phyloP scores from a whole-genome alignment of 257 asterid genomes.

The Primulina eburnea region DNA sequence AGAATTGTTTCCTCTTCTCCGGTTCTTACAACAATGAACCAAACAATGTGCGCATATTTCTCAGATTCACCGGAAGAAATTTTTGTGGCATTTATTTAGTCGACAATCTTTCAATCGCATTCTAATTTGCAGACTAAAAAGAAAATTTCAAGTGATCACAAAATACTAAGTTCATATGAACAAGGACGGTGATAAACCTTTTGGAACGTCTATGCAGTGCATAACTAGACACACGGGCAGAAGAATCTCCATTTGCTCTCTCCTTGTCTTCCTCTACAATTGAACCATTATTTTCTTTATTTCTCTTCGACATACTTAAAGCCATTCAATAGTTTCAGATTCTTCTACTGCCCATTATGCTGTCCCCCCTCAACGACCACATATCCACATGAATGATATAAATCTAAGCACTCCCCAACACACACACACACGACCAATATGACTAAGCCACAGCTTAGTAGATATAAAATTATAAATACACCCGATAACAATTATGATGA shows the following conservation, averaged over 20 bases:
- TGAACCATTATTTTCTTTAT: constrained; percentile 34
- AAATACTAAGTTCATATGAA: not conserved
- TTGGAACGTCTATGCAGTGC: constrained; percentile 51
- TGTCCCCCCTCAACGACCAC: constrained; percentile 8
- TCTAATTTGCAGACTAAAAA: not conserved
- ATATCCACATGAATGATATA: not conserved
- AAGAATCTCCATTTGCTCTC: constrained; percentile 34
- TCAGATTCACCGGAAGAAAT: not conserved
- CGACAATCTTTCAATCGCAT: not conserved
- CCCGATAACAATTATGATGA: constrained; percentile 12
- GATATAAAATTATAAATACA: not conserved
- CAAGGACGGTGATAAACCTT: constrained; percentile 33
- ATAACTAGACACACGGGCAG: constrained; percentile 25
- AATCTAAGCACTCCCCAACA: not conserved
- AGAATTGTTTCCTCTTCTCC: not conserved
- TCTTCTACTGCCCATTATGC: constrained; percentile 10
- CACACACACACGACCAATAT: not conserved
- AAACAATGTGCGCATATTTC: not conserved
- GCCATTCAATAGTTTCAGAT: constrained; percentile 24
- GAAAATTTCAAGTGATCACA: not conserved
- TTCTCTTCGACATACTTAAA: constrained; percentile 17
- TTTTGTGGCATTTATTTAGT: not conserved
- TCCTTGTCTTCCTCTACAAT: constrained; percentile 34
- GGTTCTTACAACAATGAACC: not conserved
- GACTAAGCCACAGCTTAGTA: not conserved